A percentile compares a stretch with the other conserved stretches of the same genome.
Conservation (phyloP, 768 basidiomycete genomes). For the Suillus discolor region DNA sequence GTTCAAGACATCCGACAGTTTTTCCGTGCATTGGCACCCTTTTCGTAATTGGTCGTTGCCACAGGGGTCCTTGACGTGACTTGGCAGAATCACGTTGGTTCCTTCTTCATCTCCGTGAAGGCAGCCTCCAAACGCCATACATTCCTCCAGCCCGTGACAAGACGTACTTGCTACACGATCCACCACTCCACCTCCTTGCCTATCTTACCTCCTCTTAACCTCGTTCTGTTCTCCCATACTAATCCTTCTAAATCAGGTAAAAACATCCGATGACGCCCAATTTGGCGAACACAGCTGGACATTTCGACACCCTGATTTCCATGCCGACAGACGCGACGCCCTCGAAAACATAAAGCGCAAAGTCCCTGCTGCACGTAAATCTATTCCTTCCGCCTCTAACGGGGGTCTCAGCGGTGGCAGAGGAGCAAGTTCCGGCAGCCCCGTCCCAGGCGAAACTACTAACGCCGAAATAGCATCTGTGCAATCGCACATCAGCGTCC, state of each 20-base stretch:
- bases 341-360: constrained; percentile 72
- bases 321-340: constrained; percentile 51
- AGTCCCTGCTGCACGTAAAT: constrained; percentile 42
- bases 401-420: not conserved
- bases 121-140: not conserved
- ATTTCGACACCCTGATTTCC: constrained; percentile 56
- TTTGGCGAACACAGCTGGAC: constrained; percentile 64
- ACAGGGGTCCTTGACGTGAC: not conserved
- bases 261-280: constrained; percentile 81
- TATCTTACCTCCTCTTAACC: not conserved
- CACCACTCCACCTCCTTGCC: not conserved
- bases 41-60: not conserved
- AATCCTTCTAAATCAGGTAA: constrained; percentile 46
- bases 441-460: constrained; percentile 11
- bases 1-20: no score
- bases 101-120: not conserved
- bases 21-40: not conserved
- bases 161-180: not conserved
- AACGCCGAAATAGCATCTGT: constrained; percentile 26
- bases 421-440: constrained; percentile 6
- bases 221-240: not conserved
- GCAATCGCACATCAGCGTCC: constrained; percentile 30
- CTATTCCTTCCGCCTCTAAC: constrained; percentile 26
- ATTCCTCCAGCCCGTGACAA: not conserved
- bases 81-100: not conserved